Conservation (phyloP, 129 eudicot genomes). For the Pulicaria dysenterica region DNA sequence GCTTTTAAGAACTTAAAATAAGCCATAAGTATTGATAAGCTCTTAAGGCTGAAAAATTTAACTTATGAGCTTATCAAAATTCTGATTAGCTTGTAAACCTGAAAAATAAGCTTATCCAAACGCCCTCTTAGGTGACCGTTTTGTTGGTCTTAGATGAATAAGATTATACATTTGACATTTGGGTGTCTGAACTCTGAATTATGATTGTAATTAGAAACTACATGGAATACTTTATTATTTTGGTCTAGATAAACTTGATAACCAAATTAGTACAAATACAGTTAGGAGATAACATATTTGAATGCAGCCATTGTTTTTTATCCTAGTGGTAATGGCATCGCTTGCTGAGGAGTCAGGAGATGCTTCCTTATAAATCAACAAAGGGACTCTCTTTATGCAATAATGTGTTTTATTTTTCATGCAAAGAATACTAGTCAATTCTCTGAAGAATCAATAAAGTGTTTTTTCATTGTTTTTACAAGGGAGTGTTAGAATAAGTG, state of each 20-base stretch:
- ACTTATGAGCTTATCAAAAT: no score
- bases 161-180: neutral
- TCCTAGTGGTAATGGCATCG: no score
- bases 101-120: no score
- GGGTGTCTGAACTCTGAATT: neutral
- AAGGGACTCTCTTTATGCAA: no score
- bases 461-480: neutral
- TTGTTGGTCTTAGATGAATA: conserved; percentile 7
- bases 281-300: conserved; percentile 7
- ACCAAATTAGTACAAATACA: neutral
- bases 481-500: neutral
- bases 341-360: no score
- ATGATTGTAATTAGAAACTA: neutral
- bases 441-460: no score
- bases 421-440: neutral
- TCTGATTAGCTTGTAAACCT: no score
- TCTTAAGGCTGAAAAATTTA: no score
- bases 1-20: no score
- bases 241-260: neutral
- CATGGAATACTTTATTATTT: neutral
- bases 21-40: no score
- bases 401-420: neutral
- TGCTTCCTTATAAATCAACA: no score
- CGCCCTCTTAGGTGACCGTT: neutral
- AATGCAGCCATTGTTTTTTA: neutral